A percentile compares a stretch with the other conserved stretches of the same genome.
Evolutionary conservation across 805 yeast species (phyloP).

Genomic region (Priceomyces haplophilus): DNA sequence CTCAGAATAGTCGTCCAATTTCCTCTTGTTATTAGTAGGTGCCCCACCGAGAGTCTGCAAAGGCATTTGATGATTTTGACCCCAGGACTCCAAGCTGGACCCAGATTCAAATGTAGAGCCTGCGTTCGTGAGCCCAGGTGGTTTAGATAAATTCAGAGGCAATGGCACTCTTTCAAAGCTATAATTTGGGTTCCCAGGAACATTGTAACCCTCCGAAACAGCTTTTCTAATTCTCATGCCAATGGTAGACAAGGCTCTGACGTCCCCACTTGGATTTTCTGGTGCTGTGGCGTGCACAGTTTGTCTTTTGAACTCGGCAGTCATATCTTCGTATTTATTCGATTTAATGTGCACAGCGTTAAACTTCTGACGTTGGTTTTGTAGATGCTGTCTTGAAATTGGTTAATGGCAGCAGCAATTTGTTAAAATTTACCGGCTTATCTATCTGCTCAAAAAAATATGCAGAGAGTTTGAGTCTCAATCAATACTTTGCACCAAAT

Average conservation of each 20-base stretch:
- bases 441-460: no score
- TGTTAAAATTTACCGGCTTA: no score
- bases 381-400: no score
- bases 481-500: no score
- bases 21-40: slow-evolving; percentile 20
- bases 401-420: no score
- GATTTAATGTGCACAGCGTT: neutral
- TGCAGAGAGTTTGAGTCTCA: no score
- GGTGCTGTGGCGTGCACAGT: slow-evolving; percentile 32
- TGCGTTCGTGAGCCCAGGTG: slow-evolving; percentile 42
- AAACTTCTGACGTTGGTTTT: no score
- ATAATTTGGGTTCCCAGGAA: slow-evolving; percentile 11
- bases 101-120: slow-evolving; percentile 45
- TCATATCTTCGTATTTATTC: neutral
- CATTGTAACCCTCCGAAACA: slow-evolving; percentile 57
- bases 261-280: slow-evolving; percentile 23
- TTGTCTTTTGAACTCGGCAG: slow-evolving; percentile 25
- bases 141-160: slow-evolving; percentile 39
- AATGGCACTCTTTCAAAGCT: slow-evolving; percentile 33
- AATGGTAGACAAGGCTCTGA: slow-evolving; percentile 47
- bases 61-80: slow-evolving; percentile 11
- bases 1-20: slow-evolving; percentile 20
- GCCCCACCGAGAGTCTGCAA: slow-evolving; percentile 3
- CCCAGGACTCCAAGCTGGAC: slow-evolving; percentile 45
- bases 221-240: slow-evolving; percentile 75